Evolutionary conservation across 2,329 filamentous ascomycete genomes (phyloP).

Genomic region (Xylaria polymorpha): DNA sequence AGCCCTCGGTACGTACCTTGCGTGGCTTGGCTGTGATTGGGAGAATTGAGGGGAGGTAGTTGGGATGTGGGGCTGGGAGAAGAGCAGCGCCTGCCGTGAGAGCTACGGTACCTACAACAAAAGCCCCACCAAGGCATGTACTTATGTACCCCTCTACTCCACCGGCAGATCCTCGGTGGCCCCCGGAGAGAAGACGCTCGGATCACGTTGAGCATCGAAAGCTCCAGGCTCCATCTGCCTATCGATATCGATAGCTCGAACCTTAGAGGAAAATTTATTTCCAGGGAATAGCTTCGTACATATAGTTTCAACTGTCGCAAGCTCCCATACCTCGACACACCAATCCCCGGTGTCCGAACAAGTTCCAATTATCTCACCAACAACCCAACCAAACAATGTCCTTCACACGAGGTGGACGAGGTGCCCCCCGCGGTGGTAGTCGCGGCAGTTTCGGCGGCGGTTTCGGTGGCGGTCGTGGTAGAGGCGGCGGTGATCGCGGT

Average conservation of each 20-base stretch:
- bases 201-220: constrained; percentile 22
- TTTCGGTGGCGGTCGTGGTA: constrained; percentile 49
- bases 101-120: not conserved
- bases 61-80: constrained; percentile 22
- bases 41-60: not conserved
- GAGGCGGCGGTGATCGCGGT: constrained; percentile 43
- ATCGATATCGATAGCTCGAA: constrained; percentile 40
- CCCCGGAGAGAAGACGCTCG: constrained; percentile 25
- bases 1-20: constrained; percentile 47
- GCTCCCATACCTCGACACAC: constrained; percentile 24
- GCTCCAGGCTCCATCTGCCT: constrained; percentile 21
- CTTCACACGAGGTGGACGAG: constrained; percentile 57
- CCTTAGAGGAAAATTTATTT: constrained; percentile 40
- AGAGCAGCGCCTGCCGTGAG: constrained; percentile 29
- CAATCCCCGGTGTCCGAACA: constrained; percentile 32
- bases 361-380: constrained; percentile 38
- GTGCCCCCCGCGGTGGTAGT: constrained; percentile 53
- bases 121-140: constrained; percentile 2
- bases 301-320: constrained; percentile 32
- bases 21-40: constrained; percentile 27
- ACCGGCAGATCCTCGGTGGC: constrained; percentile 39
- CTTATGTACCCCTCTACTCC: constrained; percentile 8
- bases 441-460: constrained; percentile 53
- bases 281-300: constrained; percentile 32
- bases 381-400: constrained; percentile 51